Evolutionary conservation across 768 basidiomycete genomes (phyloP), one percentile per base, ranked within the genome.

Genomic region (Lepiota brunneoincarnata): DNA sequence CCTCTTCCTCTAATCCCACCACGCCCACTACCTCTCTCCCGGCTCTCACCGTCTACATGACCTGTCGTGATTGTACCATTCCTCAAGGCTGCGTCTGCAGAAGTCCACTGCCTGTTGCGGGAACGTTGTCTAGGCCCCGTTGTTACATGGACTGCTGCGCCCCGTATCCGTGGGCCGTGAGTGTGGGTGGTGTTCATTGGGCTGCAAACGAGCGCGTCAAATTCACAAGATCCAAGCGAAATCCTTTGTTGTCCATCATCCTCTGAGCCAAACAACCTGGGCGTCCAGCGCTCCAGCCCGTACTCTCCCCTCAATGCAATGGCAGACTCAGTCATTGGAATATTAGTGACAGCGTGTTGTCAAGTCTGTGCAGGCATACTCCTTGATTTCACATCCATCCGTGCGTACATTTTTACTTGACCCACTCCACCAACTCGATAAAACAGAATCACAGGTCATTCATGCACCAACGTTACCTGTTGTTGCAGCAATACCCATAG

Each of bases 51-150:
- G 58, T 86, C 83, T 15, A 63, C 63, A 57, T 72, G 64, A 44
- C 69, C 67, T 6, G 74, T 68, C 3, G 71, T 72, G 41, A 62
- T 71, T 49, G 64, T 58, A 21, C 69, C 62, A 43, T 64, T 70
- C 55, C 72, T 66, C 28, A 71, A 69, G 50, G 65, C 64, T 44
- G 66, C 67, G 42, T 76, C 76, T 1, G 70, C 69, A 6, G 83
- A 75, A 9, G 79, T 72, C 86, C 86, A 87, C 54, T 83, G 81
- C 58, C 76, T 84, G 71, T 87, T 87, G 49, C 77, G 72, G 2
- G 75, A 75, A 44, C 68, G 69, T 43, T 68, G 62, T 54, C 69
- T 61, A 50, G 66, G 56, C 17, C 63, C 54, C 12, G 39, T 41
- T 17, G 50, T 23, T 34, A 34, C 50, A 15, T 41, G 41, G 26